A percentile compares a stretch with the other conserved stretches of the same genome.
Evolutionary conservation across 257 asterid genomes (phyloP).

Genomic region (Catharanthus roseus): DNA sequence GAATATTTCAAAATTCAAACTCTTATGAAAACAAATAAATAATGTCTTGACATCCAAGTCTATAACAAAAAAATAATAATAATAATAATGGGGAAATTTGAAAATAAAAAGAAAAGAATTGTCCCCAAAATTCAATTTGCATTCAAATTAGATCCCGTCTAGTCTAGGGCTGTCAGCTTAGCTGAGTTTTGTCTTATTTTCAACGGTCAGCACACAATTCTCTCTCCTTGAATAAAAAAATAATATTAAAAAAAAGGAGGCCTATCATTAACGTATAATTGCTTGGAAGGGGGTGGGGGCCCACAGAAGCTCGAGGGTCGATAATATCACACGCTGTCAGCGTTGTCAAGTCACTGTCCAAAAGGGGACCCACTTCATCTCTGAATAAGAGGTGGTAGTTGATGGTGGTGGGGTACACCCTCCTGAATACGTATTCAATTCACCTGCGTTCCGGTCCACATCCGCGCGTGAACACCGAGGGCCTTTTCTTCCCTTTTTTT

Average conservation of each 20-base stretch:
- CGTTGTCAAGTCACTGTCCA: constrained; percentile 14
- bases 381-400: constrained; percentile 25
- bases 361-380: constrained; percentile 13
- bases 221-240: background rate
- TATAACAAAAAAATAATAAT: background rate
- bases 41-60: no score
- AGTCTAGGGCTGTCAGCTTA: constrained; percentile 19
- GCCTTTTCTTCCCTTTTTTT: background rate
- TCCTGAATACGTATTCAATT: constrained; percentile 21
- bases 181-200: background rate
- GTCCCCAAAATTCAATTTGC: no score
- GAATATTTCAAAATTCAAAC: no score
- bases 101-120: background rate
- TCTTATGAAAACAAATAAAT: no score
- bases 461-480: constrained; percentile 10
- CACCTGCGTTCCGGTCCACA: background rate
- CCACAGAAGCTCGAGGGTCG: constrained; percentile 3
- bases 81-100: no score
- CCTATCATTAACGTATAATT: constrained; percentile 59
- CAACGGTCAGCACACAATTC: background rate
- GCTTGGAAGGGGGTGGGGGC: constrained; percentile 18
- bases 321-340: constrained; percentile 19
- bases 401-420: constrained; percentile 3
- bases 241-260: background rate
- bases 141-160: constrained; percentile 1